Conservation (phyloP, 148 eudicot genomes). For the Cornus controversa region DNA sequence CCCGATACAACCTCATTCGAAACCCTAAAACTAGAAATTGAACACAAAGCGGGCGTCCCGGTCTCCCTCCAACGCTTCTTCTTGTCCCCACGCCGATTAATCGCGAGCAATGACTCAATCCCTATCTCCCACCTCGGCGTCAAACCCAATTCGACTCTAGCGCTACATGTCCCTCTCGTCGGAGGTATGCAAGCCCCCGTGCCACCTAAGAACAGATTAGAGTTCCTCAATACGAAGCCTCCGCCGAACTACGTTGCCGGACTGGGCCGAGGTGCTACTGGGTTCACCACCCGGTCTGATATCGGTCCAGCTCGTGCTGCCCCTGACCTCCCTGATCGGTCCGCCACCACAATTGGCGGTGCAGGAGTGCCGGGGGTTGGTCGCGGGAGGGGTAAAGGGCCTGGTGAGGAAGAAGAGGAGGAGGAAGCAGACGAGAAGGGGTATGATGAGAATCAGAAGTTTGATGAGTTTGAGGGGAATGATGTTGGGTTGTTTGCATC, state of each 20-base stretch:
- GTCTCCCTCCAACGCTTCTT: constrained; percentile 44
- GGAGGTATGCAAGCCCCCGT: constrained; percentile 90
- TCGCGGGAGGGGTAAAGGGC: constrained; percentile 58
- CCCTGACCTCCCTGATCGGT: constrained; percentile 75
- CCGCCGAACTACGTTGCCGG: constrained; percentile 92
- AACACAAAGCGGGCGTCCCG: constrained; percentile 37
- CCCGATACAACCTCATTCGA: constrained; percentile 51
- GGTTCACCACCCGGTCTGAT: constrained; percentile 95
- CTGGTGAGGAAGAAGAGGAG: constrained; percentile 68
- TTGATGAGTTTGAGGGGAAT: too few species aligned
- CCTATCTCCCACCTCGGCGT: constrained; percentile 47
- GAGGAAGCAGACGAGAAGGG: constrained; percentile 75
- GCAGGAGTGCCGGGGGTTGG: too few species aligned
- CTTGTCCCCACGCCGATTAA: constrained; percentile 41
- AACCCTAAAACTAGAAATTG: constrained; percentile 38
- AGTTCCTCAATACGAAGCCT: constrained; percentile 69
- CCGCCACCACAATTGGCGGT: constrained; percentile 54
- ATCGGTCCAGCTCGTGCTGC: constrained; percentile 95
- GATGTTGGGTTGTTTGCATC: too few species aligned
- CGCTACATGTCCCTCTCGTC: constrained; percentile 40
- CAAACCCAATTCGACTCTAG: constrained; percentile 40
- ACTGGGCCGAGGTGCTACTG: too few species aligned
- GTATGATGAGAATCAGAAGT: constrained; percentile 25
- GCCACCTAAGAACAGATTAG: constrained; percentile 50
- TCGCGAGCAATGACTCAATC: constrained; percentile 20